Base-by-base conservation (phyloP, 1,284 basidiomycete genomes). In the Cutaneotrichosporon daszewskae region DNA sequence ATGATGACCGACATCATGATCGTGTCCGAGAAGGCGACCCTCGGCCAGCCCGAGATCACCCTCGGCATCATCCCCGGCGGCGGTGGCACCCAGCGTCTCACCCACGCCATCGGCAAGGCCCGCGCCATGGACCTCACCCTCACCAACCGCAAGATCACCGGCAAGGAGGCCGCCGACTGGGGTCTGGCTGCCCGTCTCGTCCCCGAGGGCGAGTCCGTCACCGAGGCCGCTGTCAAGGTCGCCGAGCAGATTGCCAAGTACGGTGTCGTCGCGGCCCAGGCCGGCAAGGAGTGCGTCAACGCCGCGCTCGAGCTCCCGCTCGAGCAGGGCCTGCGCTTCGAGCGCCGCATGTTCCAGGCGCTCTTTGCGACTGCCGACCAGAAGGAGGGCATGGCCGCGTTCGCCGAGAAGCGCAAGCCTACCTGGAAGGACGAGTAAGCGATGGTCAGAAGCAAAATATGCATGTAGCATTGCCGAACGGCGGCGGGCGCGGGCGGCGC, bases 351-450 rank as follows among this genome's bases (percentile, higher is more conserved):
- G 39, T 97, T 97, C 85, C 87, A 97, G 60, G 78, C 82, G 40
- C 72, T 94, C 53, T 98, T 98, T 60, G 90, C 90, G 14, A 97
- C 94, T 32, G 80, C 85, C 51, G 94, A 98, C 69, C 94, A 97
- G 75, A 97, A 97, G 77, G 91, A 97, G 74, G 88, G 92, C 20
- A 97, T 96, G 94, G 68, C 76, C 28, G 94, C 92, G n/a, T 97
- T 98, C 64, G 83, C 83, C n/a, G 89, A 96, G 72, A 47, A 97
- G 79, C 80, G 94, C 66, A 87, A 87, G 73, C 74, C 90, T n/a
- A 78, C 79, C 34, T 96, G 87, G 72, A 54, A 56, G 6, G 58
- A 69, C 57, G 50, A 62, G 49, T 69, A 52, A 41, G 31, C 18
- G 18, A 23, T 11, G 38, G 38, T 40, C 29, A 23, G 38, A 40